phyloP scores from a whole-genome alignment of 345 rosid species.

The Populus nigra region DNA sequence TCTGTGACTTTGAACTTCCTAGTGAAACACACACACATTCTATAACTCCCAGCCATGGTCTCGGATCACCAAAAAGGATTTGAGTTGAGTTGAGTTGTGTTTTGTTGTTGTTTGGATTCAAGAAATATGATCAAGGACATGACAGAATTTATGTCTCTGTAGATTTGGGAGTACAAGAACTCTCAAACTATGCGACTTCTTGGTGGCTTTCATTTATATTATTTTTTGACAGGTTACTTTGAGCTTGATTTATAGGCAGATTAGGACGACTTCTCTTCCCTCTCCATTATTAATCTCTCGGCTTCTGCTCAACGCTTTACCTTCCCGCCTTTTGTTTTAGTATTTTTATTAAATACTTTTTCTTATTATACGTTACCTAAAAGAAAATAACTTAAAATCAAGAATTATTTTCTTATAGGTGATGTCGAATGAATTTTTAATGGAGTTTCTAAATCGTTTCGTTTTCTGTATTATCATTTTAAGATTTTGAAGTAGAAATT shows the following conservation, averaged over 20 bases:
- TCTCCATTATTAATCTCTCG: background rate
- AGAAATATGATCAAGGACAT: background rate
- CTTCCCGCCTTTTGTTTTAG: slow-evolving; percentile 12
- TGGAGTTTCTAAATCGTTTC: no score
- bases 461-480: no score
- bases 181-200: background rate
- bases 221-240: background rate
- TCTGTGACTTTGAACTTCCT: slow-evolving; percentile 64
- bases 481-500: no score
- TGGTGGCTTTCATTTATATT: background rate
- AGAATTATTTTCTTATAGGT: no score
- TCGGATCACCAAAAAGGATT: background rate
- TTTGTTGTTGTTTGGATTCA: background rate
- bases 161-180: background rate
- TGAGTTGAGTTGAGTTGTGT: background rate
- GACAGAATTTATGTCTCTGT: background rate
- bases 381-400: background rate
- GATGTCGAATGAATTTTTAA: no score
- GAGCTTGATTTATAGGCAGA: no score
- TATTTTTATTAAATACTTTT: background rate
- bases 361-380: background rate
- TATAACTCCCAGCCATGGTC: slow-evolving; percentile 56
- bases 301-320: slow-evolving; percentile 5
- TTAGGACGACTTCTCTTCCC: background rate
- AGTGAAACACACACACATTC: slow-evolving; percentile 64